Percentiles rank a stretch among this genome's conserved stretches.
Conservation (phyloP, 2,329 filamentous ascomycete species). For the Cladosporium oxysporum region DNA sequence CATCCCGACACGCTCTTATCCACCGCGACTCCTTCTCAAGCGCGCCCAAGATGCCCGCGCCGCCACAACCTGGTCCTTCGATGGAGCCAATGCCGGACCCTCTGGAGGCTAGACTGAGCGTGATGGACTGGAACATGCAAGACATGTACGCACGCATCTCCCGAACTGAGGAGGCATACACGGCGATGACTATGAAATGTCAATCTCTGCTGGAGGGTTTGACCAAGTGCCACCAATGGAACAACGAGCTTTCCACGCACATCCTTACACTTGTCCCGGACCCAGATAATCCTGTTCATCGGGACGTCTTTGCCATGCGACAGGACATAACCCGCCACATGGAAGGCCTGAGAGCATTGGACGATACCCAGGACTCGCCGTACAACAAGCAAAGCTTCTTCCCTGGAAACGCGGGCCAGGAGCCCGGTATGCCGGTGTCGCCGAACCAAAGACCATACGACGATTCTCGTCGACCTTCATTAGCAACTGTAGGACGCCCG, state of each 20-base stretch:
- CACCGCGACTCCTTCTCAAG: constrained; percentile 83
- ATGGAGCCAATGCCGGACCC: constrained; percentile 75
- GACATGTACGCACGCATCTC: constrained; percentile 75
- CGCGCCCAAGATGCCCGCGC: constrained; percentile 65
- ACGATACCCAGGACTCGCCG: constrained; percentile 63
- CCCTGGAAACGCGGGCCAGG: constrained; percentile 33
- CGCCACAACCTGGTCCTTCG: constrained; percentile 75
- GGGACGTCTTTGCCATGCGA: constrained; percentile 67
- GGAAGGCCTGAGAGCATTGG: constrained; percentile 57
- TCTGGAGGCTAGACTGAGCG: constrained; percentile 71
- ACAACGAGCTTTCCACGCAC: constrained; percentile 77
- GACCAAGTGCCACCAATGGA: constrained; percentile 74
- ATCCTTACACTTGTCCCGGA: constrained; percentile 73
- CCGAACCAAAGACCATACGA: constrained; percentile 85
- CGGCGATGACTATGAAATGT: constrained; percentile 77
- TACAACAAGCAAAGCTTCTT: constrained; percentile 45
- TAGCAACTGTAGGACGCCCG: constrained; percentile 62
- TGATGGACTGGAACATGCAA: constrained; percentile 78
- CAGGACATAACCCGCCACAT: constrained; percentile 64
- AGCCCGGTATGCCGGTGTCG: constrained; percentile 64
- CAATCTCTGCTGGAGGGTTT: constrained; percentile 81
- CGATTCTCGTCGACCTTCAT: constrained; percentile 72
- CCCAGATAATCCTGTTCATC: constrained; percentile 73
- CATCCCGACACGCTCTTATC: constrained; percentile 88
- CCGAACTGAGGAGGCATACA: constrained; percentile 79